These are phyloP conservation scores for Catenaria anguillulae DNA, from an alignment of 371 early-diverging fungal genomes.

Conservation along the genomic window DNA sequence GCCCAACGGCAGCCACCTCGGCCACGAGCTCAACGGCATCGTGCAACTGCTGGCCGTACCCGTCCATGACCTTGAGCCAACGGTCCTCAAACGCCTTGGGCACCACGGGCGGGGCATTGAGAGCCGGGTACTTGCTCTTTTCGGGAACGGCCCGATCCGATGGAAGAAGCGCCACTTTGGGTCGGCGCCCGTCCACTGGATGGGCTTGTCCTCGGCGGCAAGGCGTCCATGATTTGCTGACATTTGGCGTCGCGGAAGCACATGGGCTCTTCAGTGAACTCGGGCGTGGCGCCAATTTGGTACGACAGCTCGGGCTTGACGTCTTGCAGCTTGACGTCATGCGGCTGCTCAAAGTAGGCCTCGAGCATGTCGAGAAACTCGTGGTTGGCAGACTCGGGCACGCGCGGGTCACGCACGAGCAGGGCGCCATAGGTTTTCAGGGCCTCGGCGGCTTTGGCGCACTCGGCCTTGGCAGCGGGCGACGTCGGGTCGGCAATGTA, in stretches of 20 bases:
- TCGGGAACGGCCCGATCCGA: slow-evolving; percentile 32
- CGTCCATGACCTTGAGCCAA: slow-evolving; percentile 41
- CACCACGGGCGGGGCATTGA: slow-evolving; percentile 44
- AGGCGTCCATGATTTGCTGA: slow-evolving; percentile 26
- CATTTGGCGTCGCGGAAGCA: slow-evolving; percentile 45
- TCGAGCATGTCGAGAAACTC: slow-evolving; percentile 47
- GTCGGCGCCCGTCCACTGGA: slow-evolving; percentile 30
- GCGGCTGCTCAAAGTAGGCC: slow-evolving; percentile 44
- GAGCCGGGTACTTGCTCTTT: slow-evolving; percentile 34
- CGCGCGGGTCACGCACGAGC: slow-evolving; percentile 46
- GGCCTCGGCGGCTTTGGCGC: slow-evolving; percentile 38
- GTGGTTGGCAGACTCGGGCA: slow-evolving; percentile 33
- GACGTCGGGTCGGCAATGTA: slow-evolving; percentile 33
- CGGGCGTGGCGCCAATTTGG: slow-evolving; percentile 44
- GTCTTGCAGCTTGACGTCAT: slow-evolving; percentile 39
- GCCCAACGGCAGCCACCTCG: slow-evolving; percentile 47
- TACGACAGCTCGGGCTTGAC: slow-evolving; percentile 37
- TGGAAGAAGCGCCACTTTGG: slow-evolving; percentile 58
- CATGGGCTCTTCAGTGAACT: slow-evolving; percentile 42
- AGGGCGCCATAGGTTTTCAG: slow-evolving; percentile 45
- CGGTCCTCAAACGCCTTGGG: slow-evolving; percentile 21
- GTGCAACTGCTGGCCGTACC: slow-evolving; percentile 43
- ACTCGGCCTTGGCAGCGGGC: slow-evolving; percentile 29
- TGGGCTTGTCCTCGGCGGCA: slow-evolving; percentile 21
- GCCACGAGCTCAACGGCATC: slow-evolving; percentile 29